These are phyloP conservation scores for Clarkia xantiana DNA, from an alignment of 345 rosid species.

Conservation along the genomic window DNA sequence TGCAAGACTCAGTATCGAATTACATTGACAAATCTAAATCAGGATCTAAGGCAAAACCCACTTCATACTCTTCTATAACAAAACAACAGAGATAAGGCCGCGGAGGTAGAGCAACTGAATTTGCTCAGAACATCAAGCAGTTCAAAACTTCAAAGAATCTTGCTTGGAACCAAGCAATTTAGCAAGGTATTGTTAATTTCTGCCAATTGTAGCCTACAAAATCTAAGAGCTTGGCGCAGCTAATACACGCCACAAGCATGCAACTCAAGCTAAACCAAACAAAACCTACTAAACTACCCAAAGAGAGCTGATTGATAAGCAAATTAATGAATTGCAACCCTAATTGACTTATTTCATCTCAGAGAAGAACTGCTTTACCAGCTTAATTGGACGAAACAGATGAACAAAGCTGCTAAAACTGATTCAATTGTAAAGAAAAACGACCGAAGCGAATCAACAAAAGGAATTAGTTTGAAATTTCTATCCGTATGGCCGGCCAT, in stretches of 20 bases:
- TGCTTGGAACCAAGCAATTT: too few species aligned
- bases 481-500: neutral
- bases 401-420: neutral
- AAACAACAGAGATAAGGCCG: too few species aligned
- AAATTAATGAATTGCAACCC: conserved; percentile 1
- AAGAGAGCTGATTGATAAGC: neutral
- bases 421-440: neutral
- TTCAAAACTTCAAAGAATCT: too few species aligned
- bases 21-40: neutral
- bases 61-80: too few species aligned
- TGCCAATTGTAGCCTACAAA: too few species aligned
- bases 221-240: too few species aligned
- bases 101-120: too few species aligned
- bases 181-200: too few species aligned
- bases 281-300: neutral
- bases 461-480: neutral
- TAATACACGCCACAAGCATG: too few species aligned
- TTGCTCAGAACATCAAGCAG: too few species aligned
- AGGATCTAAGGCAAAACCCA: neutral
- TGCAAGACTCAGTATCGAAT: neutral
- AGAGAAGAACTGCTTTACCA: neutral
- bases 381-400: neutral
- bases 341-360: conserved; percentile 1
- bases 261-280: neutral
- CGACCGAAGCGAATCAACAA: neutral